Conservation (phyloP, 2,329 filamentous ascomycete species). For the Plectosphaerella plurivora region DNA sequence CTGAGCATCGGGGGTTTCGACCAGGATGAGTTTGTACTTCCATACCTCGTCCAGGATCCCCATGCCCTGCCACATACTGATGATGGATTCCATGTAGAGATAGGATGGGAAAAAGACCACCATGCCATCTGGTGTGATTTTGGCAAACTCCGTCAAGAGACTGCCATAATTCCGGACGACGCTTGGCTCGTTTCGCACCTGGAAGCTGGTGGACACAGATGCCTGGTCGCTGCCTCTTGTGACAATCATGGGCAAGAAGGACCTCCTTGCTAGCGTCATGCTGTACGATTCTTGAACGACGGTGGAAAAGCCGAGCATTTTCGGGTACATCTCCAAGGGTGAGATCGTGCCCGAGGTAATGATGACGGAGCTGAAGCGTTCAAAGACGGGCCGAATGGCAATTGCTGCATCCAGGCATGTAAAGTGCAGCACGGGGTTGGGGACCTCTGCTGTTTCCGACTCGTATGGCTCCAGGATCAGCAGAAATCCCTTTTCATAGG, state of each 20-base stretch:
- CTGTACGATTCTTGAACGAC: slow-evolving; percentile 96
- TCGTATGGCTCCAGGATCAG: slow-evolving; percentile 97
- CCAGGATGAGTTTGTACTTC: slow-evolving; percentile 98
- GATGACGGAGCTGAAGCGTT: slow-evolving; percentile 95
- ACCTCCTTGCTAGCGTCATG: slow-evolving; percentile 90
- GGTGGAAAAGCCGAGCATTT: slow-evolving; percentile 91
- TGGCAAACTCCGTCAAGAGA: slow-evolving; percentile 89
- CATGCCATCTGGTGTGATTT: slow-evolving; percentile 92
- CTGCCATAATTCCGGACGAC: slow-evolving; percentile 98
- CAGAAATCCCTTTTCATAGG: slow-evolving; percentile 93
- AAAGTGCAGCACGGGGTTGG: slow-evolving; percentile 95
- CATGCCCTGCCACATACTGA: slow-evolving; percentile 99
- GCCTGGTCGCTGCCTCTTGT: slow-evolving; percentile 93
- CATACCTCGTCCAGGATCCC: slow-evolving; percentile 95
- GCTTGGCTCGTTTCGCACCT: slow-evolving; percentile 90
- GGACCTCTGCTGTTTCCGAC: slow-evolving; percentile 89
- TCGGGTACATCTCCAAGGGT: slow-evolving; percentile 96
- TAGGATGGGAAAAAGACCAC: slow-evolving; percentile 99
- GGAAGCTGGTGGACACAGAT: slow-evolving; percentile 87
- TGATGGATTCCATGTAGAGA: slow-evolving; percentile 98
- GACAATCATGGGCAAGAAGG: slow-evolving; percentile 98
- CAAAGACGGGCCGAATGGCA: slow-evolving; percentile 95
- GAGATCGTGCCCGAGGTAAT: slow-evolving; percentile 98
- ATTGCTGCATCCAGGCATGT: slow-evolving; percentile 96
- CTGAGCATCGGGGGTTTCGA: slow-evolving; percentile 95